phyloP scores from a whole-genome alignment of 768 basidiomycete genomes.

The Crucibulum laeve region DNA sequence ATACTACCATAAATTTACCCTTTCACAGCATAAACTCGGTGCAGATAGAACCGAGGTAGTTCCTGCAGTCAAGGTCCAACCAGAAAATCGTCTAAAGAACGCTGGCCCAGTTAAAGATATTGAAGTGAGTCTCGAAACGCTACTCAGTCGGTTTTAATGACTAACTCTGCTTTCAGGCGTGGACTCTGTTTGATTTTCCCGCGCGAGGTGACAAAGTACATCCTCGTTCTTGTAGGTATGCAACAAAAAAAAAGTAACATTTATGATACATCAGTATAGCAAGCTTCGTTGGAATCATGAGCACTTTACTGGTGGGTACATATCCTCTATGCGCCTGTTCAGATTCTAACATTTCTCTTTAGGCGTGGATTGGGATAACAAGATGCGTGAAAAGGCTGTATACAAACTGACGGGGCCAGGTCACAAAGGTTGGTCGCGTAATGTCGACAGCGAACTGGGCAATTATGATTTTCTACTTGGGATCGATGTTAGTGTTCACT shows the following conservation, averaged over 20 bases:
- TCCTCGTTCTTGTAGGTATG: neutral
- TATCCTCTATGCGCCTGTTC: neutral
- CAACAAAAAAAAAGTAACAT: neutral
- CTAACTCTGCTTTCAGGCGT: constrained; percentile 43
- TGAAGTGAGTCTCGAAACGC: no score
- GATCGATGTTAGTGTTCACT: constrained; percentile 45
- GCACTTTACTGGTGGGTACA: constrained; percentile 66
- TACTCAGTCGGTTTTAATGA: no score
- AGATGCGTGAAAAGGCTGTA: constrained; percentile 55
- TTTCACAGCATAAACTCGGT: constrained; percentile 72
- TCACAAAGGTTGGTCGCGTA: constrained; percentile 76
- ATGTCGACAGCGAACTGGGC: constrained; percentile 81
- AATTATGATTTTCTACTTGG: constrained; percentile 87
- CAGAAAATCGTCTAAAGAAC: constrained; percentile 59
- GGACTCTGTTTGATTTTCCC: constrained; percentile 86
- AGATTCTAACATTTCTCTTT: neutral
- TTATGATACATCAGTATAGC: constrained; percentile 58
- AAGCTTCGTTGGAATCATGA: constrained; percentile 66
- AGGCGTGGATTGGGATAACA: constrained; percentile 86
- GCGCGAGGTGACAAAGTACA: constrained; percentile 68
- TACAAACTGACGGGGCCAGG: constrained; percentile 66
- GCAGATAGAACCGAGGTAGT: constrained; percentile 74
- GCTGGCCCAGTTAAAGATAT: constrained; percentile 60
- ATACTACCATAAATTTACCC: constrained; percentile 7
- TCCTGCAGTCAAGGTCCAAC: constrained; percentile 65